Conservation (phyloP, 1,284 basidiomycete species). For the Afroboletus lepidellus region DNA sequence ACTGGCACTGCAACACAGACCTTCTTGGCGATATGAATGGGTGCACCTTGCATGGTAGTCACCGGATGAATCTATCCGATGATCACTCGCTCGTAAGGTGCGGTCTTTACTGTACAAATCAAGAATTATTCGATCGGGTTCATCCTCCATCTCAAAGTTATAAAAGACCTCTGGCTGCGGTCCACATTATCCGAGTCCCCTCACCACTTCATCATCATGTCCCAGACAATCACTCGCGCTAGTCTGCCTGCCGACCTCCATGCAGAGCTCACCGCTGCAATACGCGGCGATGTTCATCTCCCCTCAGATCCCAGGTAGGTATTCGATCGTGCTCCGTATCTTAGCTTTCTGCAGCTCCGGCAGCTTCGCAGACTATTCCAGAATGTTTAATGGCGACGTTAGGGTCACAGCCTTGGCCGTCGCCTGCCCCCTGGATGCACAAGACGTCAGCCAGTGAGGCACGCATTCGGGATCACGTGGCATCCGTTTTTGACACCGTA, state of each 20-base stretch:
- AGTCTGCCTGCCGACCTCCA: conserved; percentile 14
- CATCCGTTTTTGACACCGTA: conserved; percentile 12
- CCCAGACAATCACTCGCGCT: neutral
- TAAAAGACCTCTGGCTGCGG: conserved; percentile 18
- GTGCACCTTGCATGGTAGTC: neutral
- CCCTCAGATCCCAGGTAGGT: conserved; percentile 44
- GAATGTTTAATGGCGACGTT: conserved; percentile 79
- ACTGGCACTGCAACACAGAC: neutral
- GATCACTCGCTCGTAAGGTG: conserved; percentile 3
- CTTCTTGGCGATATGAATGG: neutral
- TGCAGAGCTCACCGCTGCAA: conserved; percentile 42
- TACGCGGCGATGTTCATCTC: conserved; percentile 49
- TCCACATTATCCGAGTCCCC: conserved; percentile 9
- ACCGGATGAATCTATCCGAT: neutral
- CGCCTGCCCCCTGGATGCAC: conserved; percentile 67
- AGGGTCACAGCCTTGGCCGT: conserved; percentile 56
- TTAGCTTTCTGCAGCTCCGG: neutral
- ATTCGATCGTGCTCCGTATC: neutral
- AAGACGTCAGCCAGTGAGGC: conserved; percentile 71
- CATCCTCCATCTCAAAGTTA: conserved; percentile 2
- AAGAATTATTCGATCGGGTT: conserved; percentile 8
- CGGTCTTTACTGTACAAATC: conserved; percentile 13
- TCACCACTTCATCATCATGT: conserved; percentile 18
- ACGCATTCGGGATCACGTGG: conserved; percentile 7
- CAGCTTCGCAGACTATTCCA: conserved; percentile 63